Evolutionary conservation across 2,329 filamentous ascomycete genomes (phyloP), one percentile per base, ranked within the genome.

Genomic region (Parascedosporium putredinis): DNA sequence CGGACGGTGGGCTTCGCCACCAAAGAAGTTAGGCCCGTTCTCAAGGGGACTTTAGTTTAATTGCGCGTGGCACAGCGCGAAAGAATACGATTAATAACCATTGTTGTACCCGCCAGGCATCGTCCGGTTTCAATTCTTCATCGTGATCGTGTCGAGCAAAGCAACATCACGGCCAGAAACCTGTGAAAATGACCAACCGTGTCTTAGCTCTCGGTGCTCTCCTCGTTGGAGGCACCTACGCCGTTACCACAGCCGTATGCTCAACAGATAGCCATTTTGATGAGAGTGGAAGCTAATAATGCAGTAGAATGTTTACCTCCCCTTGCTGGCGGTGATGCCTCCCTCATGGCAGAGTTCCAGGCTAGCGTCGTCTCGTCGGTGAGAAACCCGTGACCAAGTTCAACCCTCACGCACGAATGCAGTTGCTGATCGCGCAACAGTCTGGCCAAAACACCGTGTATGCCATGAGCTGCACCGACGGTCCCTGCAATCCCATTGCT

Each of bases 401-500:
- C 16, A 7, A 18, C n/a, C 14, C 16, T 38, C 16, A 8, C 7
- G 7, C 8, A n/a, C 3, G 2, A 7, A 8, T 3, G 16, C 16
- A 8, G 14, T 8, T 18, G 16, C 34, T 38, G 20, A 38, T 8
- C 34, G 8, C 12, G 20, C 14, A 8, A 23, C 22, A 48, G 46
- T 29, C 38, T 5, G 47, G 22, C 22, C 34, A 40, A 42, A 49
- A 36, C n/a, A 49, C 47, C 6, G 47, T 49, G 2, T 49, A 16
- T 18, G 47, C 47, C 18, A 25, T 49, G 33, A 49, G 47, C 34
- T 49, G 47, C 25, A 49, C 47, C 34, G 34, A 49, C 34, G 47
- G 47, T 7, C 47, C 47, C 4, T 49, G 47, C 22, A 49, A 49
- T 23, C 34, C 47, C 25, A 43, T 49, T 38, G 47, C 47, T 24